Percentiles rank a stretch among this genome's conserved stretches.
phyloP scores from a whole-genome alignment of 1,284 basidiomycete species.

The Hymenochaete sp. region DNA sequence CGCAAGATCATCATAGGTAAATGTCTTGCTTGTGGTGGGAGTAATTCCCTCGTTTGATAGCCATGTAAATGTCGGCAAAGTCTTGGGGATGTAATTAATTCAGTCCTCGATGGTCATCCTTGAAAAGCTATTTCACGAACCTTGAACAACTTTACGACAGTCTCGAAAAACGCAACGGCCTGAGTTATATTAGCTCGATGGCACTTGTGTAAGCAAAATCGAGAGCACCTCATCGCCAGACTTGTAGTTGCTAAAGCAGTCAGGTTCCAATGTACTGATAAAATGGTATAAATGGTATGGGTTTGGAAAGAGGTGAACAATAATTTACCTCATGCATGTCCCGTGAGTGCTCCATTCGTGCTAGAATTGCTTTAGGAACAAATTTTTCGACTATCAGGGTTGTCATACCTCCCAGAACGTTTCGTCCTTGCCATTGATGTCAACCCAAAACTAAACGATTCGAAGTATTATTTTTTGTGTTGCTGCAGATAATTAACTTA shows the following conservation, averaged over 20 bases:
- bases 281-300: slow-evolving; percentile 2
- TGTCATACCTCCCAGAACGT: slow-evolving; percentile 58
- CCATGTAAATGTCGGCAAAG: slow-evolving; percentile 65
- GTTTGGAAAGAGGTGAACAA: not conserved
- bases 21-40: slow-evolving; percentile 49
- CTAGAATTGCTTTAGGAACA: slow-evolving; percentile 28
- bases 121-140: slow-evolving; percentile 24
- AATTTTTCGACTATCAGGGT: slow-evolving; percentile 5
- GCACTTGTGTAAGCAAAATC: slow-evolving; percentile 5
- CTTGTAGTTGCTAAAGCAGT: slow-evolving; percentile 37
- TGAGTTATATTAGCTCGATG: slow-evolving; percentile 22
- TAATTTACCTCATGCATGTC: slow-evolving; percentile 56
- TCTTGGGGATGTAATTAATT: slow-evolving; percentile 31
- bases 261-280: slow-evolving; percentile 49
- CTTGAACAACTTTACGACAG: slow-evolving; percentile 57
- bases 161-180: slow-evolving; percentile 68
- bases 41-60: slow-evolving; percentile 63
- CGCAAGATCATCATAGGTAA: slow-evolving; percentile 48
- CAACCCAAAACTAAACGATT: slow-evolving; percentile 47
- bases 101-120: not conserved
- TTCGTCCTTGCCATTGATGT: slow-evolving; percentile 52
- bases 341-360: slow-evolving; percentile 70
- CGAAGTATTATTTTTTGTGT: slow-evolving; percentile 5
- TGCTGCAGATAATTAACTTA: not conserved
- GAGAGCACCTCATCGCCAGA: slow-evolving; percentile 46